phyloP scores from a whole-genome alignment of 495 filamentous ascomycete genomes.

The Pyrenopolyporus hunteri region DNA sequence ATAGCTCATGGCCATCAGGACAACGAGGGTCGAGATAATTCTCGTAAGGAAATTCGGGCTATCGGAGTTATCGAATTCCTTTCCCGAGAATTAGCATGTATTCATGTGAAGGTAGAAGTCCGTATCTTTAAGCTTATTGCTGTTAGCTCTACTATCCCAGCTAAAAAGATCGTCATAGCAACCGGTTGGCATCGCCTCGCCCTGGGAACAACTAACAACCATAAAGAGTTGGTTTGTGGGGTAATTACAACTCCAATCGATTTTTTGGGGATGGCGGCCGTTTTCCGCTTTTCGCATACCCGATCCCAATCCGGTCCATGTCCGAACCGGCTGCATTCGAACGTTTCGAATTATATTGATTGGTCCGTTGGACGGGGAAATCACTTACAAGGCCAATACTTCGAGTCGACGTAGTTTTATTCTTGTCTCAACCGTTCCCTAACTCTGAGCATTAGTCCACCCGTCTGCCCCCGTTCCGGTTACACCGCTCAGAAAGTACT shows the following conservation, averaged over 20 bases:
- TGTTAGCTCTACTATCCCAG: too few species aligned
- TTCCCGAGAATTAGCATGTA: too few species aligned
- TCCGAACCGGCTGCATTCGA: not conserved
- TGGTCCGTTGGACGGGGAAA: too few species aligned
- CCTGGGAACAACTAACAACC: conserved; percentile 28
- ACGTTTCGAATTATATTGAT: not conserved
- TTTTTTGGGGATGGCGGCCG: conserved; percentile 33
- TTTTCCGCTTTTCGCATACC: conserved; percentile 14
- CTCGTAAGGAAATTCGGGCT: too few species aligned
- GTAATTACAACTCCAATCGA: conserved; percentile 11
- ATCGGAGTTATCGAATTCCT: too few species aligned
- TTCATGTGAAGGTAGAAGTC: too few species aligned
- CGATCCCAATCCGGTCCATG: not conserved
- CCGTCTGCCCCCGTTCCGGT: not conserved
- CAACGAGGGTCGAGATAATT: not conserved
- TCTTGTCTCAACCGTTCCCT: not conserved
- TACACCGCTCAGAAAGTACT: too few species aligned
- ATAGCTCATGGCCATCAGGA: not conserved
- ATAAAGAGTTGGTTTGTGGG: conserved; percentile 16
- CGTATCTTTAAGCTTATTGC: too few species aligned
- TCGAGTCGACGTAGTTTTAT: not conserved
- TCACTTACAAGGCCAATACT: too few species aligned
- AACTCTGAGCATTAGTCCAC: not conserved
- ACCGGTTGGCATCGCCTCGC: too few species aligned
- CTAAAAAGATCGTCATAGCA: too few species aligned